Evolutionary conservation across 73 alveolate species (phyloP), one percentile per base, ranked within the genome.

Genomic region (Vitrella brassicaformis): DNA sequence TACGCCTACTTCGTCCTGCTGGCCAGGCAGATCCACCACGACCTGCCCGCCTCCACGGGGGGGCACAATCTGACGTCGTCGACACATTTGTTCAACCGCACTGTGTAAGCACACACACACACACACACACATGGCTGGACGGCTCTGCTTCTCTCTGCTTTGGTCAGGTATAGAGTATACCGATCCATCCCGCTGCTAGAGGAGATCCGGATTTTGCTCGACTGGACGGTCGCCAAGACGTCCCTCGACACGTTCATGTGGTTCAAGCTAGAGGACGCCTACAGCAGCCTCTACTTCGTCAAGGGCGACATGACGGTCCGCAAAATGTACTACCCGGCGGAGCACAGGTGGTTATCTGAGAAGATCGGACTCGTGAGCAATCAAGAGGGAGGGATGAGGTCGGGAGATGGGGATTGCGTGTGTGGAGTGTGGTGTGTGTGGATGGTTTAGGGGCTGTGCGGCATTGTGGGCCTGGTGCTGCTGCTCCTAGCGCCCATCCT

Each of bases 261-360:
- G 88, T 81, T 81, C 68, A 81, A 81, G 66, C 79, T 81, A 0
- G 88, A 81, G 29, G 88, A 81, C 65, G 88, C 88, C 19, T 81
- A 19, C 46, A 67, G 65, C 27, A 70, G 46, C 73, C 84, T 81
- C 29, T 81, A 81, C 47, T 14, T 28, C 65, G 47, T 29, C 46
- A n/a, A 67, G 64, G 47, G 9, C 25, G 67, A 81, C 31, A 81
- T 30, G 67, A 74, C 71, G 31, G 46, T 28, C 22, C 47, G 88
- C 31, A 66, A 64, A 28, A 31, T 30, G 25, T 46, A 47, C 25
- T n/a, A 68, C 47, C 77, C 74, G 64, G 74, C 65, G 31, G 74
- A 47, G 29, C 75, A 72, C 31, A 81, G 82, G 70, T 66, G 80
- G 27, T 28, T 78, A 64, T 28, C 56, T 19, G 88, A 81, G 70